Evolutionary conservation across 805 yeast genomes (phyloP).

Genomic region (Lipomyces mesembrius): DNA sequence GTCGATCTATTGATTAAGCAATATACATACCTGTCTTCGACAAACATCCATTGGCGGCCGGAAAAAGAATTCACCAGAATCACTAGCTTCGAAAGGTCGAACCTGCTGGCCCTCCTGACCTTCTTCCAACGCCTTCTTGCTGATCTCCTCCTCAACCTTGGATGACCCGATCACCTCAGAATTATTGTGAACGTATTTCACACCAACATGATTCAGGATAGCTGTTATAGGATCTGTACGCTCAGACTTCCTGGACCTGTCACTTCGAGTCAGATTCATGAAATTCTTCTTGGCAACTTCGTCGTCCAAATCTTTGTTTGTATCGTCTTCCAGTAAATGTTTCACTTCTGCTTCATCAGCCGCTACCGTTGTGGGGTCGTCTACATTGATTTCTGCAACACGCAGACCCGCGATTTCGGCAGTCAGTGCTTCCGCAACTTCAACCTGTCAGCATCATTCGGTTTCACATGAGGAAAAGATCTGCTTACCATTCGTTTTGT

Average conservation of each 20-base stretch:
- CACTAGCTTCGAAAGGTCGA: constrained; percentile 5
- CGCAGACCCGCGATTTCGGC: constrained; percentile 14
- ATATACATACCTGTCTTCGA: constrained; percentile 14
- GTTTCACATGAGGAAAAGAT: background rate
- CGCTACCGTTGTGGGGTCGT: background rate
- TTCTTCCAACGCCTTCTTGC: constrained; percentile 14
- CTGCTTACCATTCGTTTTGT: constrained; percentile 22
- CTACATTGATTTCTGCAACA: constrained; percentile 16
- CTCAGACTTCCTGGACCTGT: background rate
- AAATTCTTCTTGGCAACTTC: background rate
- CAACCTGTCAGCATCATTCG: background rate
- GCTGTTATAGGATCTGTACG: constrained; percentile 31
- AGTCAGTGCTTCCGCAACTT: constrained; percentile 28
- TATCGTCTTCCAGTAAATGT: background rate
- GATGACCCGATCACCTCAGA: constrained; percentile 30
- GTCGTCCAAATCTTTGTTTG: background rate
- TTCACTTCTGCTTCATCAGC: background rate
- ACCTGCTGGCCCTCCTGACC: background rate
- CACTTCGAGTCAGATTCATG: background rate
- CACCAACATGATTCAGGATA: constrained; percentile 30
- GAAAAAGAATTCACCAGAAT: background rate
- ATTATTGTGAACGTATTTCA: constrained; percentile 29
- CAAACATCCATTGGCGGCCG: constrained; percentile 28
- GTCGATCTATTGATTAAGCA: background rate
- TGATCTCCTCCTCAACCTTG: constrained; percentile 19